Base-by-base conservation (phyloP, 2,329 filamentous ascomycete species). In the Xylaria digitata region DNA sequence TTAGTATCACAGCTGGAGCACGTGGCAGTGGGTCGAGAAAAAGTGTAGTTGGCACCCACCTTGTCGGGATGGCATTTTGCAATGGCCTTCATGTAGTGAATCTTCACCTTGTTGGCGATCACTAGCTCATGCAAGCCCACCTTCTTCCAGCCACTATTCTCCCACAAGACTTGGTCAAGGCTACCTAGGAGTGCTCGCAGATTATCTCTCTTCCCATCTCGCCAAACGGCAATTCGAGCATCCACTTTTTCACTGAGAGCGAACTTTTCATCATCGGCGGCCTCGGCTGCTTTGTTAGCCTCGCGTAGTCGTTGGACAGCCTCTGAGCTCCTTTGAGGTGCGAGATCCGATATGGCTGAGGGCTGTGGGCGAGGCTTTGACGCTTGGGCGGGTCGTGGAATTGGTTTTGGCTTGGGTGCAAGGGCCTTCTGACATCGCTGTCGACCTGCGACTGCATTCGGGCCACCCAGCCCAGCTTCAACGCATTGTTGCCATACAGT, bases 61-160 rank as follows among this genome's bases (percentile, higher is more conserved):
- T 99, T 99, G 80, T 99, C 96, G 67, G 96, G 96, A 85, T 99
- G 96, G 73, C 96, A 96, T 85, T 97, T 98, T 11, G 91, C 93
- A 85, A 99, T 98, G 6, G 95, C 96, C 87, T 97, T 97, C 96
- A 99, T 98, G 78, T 99, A 99, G 67, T 92, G 85, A 71, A 99
- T 91, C 87, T 99, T 99, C 78, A 98, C 96, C 84, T 95, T 97
- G 73, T 92, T 94, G 40, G 94, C 90, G 86, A 97, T 87, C 59
- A 99, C 91, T 73, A 99, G 80, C 82, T 99, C 96, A 71, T 94
- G 91, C 88, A 99, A 89, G 37, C 93, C 94, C 63, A 98, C 90
- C 83, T 96, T 97, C 83, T 97, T 97, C 96, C 96, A 99, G 3
- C 93, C 94, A 69, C 93, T 93, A 48, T 90, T 90, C 70, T 93